Conservation (phyloP, 2,329 filamentous ascomycete genomes). For the Aquanectria penicillioides region DNA sequence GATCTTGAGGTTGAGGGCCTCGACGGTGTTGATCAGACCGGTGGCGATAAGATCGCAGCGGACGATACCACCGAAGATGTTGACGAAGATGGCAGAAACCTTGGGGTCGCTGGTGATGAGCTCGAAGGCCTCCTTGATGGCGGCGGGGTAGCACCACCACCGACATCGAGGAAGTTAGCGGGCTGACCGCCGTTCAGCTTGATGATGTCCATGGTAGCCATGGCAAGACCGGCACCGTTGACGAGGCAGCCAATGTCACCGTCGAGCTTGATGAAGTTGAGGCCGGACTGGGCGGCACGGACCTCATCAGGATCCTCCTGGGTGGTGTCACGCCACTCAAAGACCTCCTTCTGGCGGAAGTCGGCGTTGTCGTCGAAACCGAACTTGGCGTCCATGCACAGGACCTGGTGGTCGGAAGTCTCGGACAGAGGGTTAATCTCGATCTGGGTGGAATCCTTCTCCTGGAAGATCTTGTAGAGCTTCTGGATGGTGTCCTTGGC, state of each 20-base stretch:
- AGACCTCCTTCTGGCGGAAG: constrained; percentile 97
- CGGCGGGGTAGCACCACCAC: constrained; percentile 96
- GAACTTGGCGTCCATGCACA: constrained; percentile 99
- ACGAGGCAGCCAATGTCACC: constrained; percentile 99
- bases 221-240: constrained; percentile 98
- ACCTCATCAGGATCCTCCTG: constrained; percentile 99
- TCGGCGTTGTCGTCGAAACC: constrained; percentile 99
- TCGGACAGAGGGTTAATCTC: constrained; percentile 99
- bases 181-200: constrained; percentile 97
- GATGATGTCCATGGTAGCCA: constrained; percentile 99
- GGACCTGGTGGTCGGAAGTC: constrained; percentile 96
- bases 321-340: constrained; percentile 90
- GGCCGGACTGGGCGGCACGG: constrained; percentile 89
- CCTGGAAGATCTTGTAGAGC: constrained; percentile 98
- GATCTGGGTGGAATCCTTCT: constrained; percentile 98
- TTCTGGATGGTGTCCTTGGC: constrained; percentile 98
- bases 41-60: constrained; percentile 97
- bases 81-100: constrained; percentile 99
- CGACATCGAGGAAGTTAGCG: constrained; percentile 99
- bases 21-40: constrained; percentile 93
- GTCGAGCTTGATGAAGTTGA: constrained; percentile 99
- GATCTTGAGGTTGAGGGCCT: constrained; percentile 94
- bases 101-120: constrained; percentile 98
- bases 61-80: constrained; percentile 99
- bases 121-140: constrained; percentile 97